phyloP scores from a whole-genome alignment of 805 yeast species.

The Saturnispora silvae region DNA sequence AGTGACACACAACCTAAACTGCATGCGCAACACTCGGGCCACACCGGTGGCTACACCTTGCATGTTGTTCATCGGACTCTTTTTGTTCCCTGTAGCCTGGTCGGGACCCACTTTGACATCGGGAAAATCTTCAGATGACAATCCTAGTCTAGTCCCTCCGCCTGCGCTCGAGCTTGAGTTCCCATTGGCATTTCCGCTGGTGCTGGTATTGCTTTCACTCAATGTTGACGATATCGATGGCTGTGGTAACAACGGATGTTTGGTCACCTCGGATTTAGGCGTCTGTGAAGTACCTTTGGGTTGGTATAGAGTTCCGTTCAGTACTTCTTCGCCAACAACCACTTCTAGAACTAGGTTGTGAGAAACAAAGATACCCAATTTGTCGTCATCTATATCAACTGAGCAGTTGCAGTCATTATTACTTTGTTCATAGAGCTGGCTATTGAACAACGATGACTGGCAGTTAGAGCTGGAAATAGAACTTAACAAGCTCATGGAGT shows the following conservation, averaged over 20 bases:
- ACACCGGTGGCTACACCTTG: conserved; percentile 85
- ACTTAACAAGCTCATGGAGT: conserved; percentile 20
- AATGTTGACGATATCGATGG: conserved; percentile 3
- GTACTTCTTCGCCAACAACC: conserved; percentile 85
- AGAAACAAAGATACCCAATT: conserved; percentile 61
- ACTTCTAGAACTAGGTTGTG: conserved; percentile 78
- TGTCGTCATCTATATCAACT: conserved; percentile 77
- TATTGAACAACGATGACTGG: conserved; percentile 23
- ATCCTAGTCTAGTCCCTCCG: background rate
- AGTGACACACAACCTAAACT: conserved; percentile 70
- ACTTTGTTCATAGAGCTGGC: conserved; percentile 23
- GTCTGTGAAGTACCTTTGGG: no score
- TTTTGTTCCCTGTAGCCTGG: conserved; percentile 19
- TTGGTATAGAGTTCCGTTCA: conserved; percentile 28
- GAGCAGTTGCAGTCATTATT: conserved; percentile 36
- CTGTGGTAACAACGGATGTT: conserved; percentile 3
- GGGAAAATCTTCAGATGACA: conserved; percentile 10
- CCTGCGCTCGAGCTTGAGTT: background rate
- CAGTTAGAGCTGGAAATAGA: conserved; percentile 26
- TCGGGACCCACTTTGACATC: conserved; percentile 26
- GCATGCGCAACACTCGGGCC: conserved; percentile 91
- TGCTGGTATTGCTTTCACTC: background rate
- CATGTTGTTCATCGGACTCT: conserved; percentile 21
- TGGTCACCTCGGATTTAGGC: background rate
- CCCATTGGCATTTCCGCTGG: background rate